Evolutionary conservation across 495 filamentous ascomycete species (phyloP).

Genomic region (Tuber umbilicatum): DNA sequence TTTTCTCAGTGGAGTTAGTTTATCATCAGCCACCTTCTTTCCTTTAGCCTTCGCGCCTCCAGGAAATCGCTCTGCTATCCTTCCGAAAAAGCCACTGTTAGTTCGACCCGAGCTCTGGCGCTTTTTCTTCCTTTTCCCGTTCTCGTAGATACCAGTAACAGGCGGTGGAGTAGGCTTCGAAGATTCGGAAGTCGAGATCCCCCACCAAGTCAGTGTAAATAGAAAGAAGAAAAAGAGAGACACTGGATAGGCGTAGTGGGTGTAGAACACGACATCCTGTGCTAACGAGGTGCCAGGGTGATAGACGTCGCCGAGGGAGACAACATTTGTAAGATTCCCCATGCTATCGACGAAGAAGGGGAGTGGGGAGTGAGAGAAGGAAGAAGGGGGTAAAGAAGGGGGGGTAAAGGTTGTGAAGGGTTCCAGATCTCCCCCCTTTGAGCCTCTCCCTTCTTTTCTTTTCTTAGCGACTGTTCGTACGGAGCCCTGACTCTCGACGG

Average conservation of each 20-base stretch:
- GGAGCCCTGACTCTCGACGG: neutral
- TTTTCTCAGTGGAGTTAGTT: slow-evolving; percentile 56
- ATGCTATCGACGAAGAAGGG: neutral
- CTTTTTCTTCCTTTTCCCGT: slow-evolving; percentile 49
- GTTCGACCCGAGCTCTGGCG: slow-evolving; percentile 42
- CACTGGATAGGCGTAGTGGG: slow-evolving; percentile 60
- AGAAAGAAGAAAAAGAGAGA: slow-evolving; percentile 63
- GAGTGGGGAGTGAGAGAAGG: neutral
- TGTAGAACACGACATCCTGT: slow-evolving; percentile 26
- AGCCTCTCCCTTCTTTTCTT: neutral
- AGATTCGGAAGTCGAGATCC: slow-evolving; percentile 51
- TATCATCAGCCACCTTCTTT: slow-evolving; percentile 38
- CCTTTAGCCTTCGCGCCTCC: slow-evolving; percentile 36
- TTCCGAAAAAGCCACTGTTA: slow-evolving; percentile 17
- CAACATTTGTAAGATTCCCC: neutral
- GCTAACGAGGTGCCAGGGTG: neutral
- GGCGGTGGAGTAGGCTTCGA: slow-evolving; percentile 44
- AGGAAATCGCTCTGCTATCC: slow-evolving; percentile 35
- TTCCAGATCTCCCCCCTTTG: neutral
- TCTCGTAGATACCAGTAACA: slow-evolving; percentile 49
- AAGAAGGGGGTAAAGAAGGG: neutral
- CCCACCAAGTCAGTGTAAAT: slow-evolving; percentile 56
- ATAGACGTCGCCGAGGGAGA: neutral
- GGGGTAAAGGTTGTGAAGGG: neutral
- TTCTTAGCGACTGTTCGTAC: neutral